A percentile compares a stretch with the other conserved stretches of the same genome.
These are phyloP conservation scores for Xylaria bambusicola DNA, from an alignment of 495 filamentous ascomycete genomes.

Conservation along the genomic window DNA sequence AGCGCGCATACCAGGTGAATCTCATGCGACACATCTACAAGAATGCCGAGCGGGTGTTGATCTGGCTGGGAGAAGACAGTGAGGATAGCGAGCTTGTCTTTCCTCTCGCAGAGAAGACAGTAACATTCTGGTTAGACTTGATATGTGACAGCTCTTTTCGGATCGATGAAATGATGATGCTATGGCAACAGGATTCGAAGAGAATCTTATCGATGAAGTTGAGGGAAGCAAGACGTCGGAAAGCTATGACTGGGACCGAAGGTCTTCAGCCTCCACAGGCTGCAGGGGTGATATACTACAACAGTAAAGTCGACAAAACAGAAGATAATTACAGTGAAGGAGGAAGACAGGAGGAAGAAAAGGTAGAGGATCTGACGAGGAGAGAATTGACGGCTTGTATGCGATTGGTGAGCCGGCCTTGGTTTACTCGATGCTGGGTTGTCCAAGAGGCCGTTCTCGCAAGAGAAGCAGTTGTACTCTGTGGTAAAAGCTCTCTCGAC, in stretches of 20 bases:
- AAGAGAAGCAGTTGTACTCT: background rate
- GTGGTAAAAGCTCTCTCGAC: background rate
- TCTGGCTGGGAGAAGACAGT: background rate
- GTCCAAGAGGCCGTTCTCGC: background rate
- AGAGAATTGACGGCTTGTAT: background rate
- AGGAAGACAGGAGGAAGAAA: background rate
- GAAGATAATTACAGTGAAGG: background rate
- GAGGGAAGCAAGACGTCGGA: background rate
- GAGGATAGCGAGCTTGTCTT: background rate
- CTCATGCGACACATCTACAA: conserved; percentile 1
- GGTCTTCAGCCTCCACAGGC: background rate
- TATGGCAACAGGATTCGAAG: background rate
- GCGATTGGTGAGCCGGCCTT: background rate
- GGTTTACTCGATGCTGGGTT: background rate
- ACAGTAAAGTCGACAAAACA: background rate
- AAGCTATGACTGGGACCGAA: background rate
- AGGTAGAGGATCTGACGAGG: background rate
- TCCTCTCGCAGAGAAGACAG: background rate
- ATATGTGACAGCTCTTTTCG: background rate
- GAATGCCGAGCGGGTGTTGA: background rate
- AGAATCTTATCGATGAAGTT: background rate
- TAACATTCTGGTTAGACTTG: background rate
- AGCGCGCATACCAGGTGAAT: background rate
- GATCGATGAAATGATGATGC: background rate
- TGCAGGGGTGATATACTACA: background rate